Base-by-base conservation (phyloP, 2,329 filamentous ascomycete genomes). In the Diaporthe eres region DNA sequence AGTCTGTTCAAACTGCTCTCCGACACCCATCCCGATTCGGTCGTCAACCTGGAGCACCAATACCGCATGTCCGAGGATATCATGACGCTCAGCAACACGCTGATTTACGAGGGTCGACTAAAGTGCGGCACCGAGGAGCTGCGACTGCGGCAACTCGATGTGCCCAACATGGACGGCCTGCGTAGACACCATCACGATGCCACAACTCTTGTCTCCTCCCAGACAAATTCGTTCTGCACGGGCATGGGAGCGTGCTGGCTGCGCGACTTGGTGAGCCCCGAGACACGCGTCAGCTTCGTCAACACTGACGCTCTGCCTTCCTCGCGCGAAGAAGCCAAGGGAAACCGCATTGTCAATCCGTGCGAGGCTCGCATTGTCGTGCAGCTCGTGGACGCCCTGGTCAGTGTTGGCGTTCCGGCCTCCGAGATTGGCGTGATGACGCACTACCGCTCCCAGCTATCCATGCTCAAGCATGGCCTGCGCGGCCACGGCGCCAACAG, bases 21-120 rank as follows among this genome's bases (percentile, higher is more conserved):
- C 1, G 97, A 98, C 81, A 90, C 91, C 0, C 96, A 98, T 78
- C 96, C 97, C 0, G 87, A 92, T 63, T 95, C 95, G 0, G 96
- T 99, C 2, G 95, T 97, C 77, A 98, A 94, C 78, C 90, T 99
- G 2, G 95, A 97, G 80, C 95, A 98, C 81, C 97, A 99, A 82
- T 99, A 99, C 82, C 95, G 97, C 77, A 99, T 99, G 97, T 98
- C 95, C 80, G 94, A 97, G 79, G 97, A 99, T 77, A 94, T 99
- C 77, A 98, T 98, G 96, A 90, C 93, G 2, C 89, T 99, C 19
- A 97, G 95, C 77, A 99, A 98, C 83, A 94, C 91, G 1, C 90
- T 99, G 74, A 98, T 99, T 80, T 99, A 99, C 85, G 89, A 93
- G n/a, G 96, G 96, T 6, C 91, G 92, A 49, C 89, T 99, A 51